Percentiles rank a stretch among this genome's conserved stretches.
Evolutionary conservation across 2,329 filamentous ascomycete species (phyloP).

Genomic region (Epichloe elymi): DNA sequence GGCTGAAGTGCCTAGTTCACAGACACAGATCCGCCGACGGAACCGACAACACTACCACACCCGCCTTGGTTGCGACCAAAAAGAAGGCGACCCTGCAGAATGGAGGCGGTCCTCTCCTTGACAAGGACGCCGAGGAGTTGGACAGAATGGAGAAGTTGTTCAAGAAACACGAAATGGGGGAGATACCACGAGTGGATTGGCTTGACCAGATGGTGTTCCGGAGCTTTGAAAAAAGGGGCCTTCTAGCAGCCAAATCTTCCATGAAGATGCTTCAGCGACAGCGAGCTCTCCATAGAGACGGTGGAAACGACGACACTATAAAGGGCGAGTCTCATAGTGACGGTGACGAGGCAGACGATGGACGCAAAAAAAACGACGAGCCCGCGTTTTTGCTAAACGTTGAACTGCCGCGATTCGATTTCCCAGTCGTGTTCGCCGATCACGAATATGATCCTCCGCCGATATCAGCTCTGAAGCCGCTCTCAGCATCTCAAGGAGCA

Average conservation of each 20-base stretch:
- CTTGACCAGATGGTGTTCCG: conserved; percentile 90
- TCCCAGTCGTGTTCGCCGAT: conserved; percentile 89
- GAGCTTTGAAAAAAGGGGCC: conserved; percentile 70
- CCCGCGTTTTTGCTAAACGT: conserved; percentile 72
- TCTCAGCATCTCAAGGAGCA: conserved; percentile 45
- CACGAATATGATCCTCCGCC: conserved; percentile 81
- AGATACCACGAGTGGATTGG: conserved; percentile 89
- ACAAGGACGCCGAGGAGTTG: conserved; percentile 68
- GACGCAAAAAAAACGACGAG: conserved; percentile 29
- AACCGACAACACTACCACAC: conserved; percentile 65
- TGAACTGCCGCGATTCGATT: conserved; percentile 89
- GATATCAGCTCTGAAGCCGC: conserved; percentile 58
- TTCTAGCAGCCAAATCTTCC: conserved; percentile 50
- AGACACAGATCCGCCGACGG: conserved; percentile 76
- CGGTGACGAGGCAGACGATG: conserved; percentile 24
- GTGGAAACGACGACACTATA: conserved; percentile 16
- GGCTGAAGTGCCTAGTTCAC: conserved; percentile 82
- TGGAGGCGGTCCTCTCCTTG: conserved; percentile 36
- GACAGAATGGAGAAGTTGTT: conserved; percentile 80
- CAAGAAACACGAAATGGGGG: conserved; percentile 99
- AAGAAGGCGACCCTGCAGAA: conserved; percentile 38
- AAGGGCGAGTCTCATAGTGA: conserved; percentile 16
- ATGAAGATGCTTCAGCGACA: conserved; percentile 43
- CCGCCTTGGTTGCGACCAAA: conserved; percentile 46
- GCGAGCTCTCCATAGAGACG: conserved; percentile 28